Conservation (phyloP, 768 basidiomycete species). For the Megacollybia marginata region DNA sequence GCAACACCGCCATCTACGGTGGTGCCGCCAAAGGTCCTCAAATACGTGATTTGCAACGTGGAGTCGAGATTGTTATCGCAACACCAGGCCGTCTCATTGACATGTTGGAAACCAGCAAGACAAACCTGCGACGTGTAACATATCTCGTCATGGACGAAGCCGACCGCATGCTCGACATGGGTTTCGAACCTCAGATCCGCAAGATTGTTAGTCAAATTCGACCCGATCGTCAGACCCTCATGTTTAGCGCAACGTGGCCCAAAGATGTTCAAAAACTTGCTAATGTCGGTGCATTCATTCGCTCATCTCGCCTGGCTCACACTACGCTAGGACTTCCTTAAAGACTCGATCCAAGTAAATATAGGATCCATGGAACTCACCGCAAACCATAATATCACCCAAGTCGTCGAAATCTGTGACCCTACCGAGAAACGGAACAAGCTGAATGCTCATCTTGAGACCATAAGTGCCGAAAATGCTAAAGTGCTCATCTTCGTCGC, state of each 20-base stretch:
- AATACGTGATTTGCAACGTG: conserved; percentile 94
- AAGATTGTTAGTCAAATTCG: conserved; percentile 97
- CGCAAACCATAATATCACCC: conserved; percentile 96
- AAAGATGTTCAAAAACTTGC: conserved; percentile 99
- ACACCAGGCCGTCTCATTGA: conserved; percentile 99
- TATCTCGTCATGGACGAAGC: conserved; percentile 99
- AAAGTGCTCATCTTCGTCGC: conserved; percentile 99
- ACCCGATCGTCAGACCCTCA: conserved; percentile 96
- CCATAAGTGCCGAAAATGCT: conserved; percentile 93
- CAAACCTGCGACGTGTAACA: conserved; percentile 91
- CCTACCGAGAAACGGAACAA: conserved; percentile 97
- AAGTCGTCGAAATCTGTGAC: conserved; percentile 93
- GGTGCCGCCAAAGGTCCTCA: conserved; percentile 98
- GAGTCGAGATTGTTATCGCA: conserved; percentile 98
- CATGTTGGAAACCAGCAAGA: conserved; percentile 96
- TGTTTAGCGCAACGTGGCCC: conserved; percentile 99
- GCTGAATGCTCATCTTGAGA: conserved; percentile 93
- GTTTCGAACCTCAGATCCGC: conserved; percentile 99
- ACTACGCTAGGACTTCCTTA: conserved; percentile 78
- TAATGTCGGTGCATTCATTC: conserved; percentile 39
- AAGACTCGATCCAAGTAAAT: conserved; percentile 97
- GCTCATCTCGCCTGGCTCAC: conserved; percentile 1
- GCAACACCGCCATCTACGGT: conserved; percentile 98
- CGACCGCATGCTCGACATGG: conserved; percentile 99
- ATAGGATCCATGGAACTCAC: conserved; percentile 98